phyloP scores from a whole-genome alignment of 108 stramenopile species.

The Conticribra guillardii region DNA sequence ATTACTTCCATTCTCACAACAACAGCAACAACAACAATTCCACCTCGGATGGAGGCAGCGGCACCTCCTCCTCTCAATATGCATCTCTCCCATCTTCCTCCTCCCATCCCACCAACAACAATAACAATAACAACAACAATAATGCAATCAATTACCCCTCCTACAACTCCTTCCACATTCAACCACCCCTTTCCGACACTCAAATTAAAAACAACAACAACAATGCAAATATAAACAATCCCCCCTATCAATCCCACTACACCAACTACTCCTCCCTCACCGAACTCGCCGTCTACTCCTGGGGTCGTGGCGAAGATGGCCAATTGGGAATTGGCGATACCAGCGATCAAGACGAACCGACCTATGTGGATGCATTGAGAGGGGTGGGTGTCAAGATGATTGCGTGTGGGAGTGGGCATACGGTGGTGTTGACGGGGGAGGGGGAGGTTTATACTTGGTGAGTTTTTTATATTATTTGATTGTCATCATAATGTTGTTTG shows the following conservation, averaged over 20 bases:
- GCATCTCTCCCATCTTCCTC: not conserved
- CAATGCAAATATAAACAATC: not conserved
- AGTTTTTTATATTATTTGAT: no score
- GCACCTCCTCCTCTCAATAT: not conserved
- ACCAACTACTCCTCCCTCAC: slow-evolving; percentile 19
- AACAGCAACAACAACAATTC: not conserved
- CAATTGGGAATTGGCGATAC: slow-evolving; percentile 78
- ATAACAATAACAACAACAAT: slow-evolving; percentile 1
- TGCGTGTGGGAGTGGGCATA: slow-evolving; percentile 94
- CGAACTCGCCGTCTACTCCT: slow-evolving; percentile 80
- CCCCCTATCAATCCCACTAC: slow-evolving; percentile 1
- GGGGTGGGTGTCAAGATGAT: slow-evolving; percentile 91
- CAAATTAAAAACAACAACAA: slow-evolving; percentile 1
- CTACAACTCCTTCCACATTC: not conserved
- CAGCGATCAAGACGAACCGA: slow-evolving; percentile 87
- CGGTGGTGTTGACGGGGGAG: slow-evolving; percentile 89
- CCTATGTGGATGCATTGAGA: slow-evolving; percentile 88
- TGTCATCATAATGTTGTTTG: no score
- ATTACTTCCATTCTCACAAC: not conserved
- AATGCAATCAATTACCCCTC: not conserved
- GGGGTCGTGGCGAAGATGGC: slow-evolving; percentile 94
- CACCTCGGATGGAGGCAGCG: no score
- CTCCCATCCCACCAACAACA: not conserved
- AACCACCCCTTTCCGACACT: not conserved
- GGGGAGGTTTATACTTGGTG: slow-evolving; percentile 96